Percentiles rank a stretch among this genome's conserved stretches.
Conservation (phyloP, 129 eudicot genomes). For the Flaveria linearis region DNA sequence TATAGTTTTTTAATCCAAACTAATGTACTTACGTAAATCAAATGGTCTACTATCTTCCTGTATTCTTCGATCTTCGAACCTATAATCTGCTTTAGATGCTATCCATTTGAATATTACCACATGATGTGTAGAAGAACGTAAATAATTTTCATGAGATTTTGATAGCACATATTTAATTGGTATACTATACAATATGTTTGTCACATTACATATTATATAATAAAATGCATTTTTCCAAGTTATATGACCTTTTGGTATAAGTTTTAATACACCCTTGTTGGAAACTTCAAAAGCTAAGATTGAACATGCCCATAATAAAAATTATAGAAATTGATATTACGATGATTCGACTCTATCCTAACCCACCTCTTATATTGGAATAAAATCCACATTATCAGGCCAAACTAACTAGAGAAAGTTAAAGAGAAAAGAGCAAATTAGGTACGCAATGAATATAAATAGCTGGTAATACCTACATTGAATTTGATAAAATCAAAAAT, state of each 20-base stretch:
- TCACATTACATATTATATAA: background rate
- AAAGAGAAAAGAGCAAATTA: background rate
- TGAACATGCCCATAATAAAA: conserved; percentile 11
- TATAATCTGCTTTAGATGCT: conserved; percentile 23
- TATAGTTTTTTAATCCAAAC: background rate
- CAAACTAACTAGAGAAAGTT: background rate
- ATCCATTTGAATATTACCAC: conserved; percentile 9
- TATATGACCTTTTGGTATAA: conserved; percentile 1
- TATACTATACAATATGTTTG: conserved; percentile 18
- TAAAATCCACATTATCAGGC: conserved; percentile 1
- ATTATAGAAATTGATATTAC: conserved; percentile 21
- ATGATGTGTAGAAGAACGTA: background rate
- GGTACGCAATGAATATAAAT: background rate
- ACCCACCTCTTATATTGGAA: conserved; percentile 16
- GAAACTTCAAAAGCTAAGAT: conserved; percentile 17
- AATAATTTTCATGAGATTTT: background rate
- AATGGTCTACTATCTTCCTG: background rate
- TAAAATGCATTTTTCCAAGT: background rate
- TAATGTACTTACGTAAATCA: background rate
- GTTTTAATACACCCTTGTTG: conserved; percentile 14
- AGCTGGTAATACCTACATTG: background rate
- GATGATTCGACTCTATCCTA: conserved; percentile 40
- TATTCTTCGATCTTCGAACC: conserved; percentile 6
- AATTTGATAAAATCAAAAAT: background rate
- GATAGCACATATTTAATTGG: conserved; percentile 9